A percentile compares a stretch with the other conserved stretches of the same genome.
phyloP scores from a whole-genome alignment of 1,284 basidiomycete genomes.

The Ceratobasidium sp. region DNA sequence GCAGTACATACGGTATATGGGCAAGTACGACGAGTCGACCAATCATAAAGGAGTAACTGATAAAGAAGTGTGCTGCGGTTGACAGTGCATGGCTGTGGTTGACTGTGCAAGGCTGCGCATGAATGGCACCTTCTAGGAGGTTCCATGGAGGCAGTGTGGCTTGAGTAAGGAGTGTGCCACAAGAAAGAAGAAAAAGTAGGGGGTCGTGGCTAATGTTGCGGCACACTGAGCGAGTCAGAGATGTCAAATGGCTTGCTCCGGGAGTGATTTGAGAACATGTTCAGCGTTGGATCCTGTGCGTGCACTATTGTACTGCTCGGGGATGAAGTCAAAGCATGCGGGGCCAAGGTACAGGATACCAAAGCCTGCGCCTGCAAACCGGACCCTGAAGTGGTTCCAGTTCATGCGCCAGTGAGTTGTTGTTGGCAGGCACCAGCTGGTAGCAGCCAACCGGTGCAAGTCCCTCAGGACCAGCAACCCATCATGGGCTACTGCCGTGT shows the following conservation, averaged over 20 bases:
- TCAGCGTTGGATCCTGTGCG: background rate
- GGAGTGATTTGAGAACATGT: background rate
- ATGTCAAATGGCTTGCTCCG: background rate
- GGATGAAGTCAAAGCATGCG: background rate
- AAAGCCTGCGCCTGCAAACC: background rate
- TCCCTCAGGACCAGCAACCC: background rate
- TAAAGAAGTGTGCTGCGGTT: no score
- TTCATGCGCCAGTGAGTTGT: background rate
- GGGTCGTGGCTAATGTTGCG: no score
- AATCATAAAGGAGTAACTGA: no score
- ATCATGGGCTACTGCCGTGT: conserved; percentile 15
- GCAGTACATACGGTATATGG: no score
- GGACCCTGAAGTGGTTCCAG: background rate
- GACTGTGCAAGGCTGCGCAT: no score
- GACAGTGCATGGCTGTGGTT: no score
- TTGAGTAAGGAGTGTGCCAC: no score
- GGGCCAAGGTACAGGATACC: background rate
- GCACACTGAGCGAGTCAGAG: background rate
- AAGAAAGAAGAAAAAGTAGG: no score
- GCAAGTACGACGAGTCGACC: no score
- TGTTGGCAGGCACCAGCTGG: no score
- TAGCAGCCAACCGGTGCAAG: conserved; percentile 6
- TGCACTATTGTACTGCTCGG: conserved; percentile 19
- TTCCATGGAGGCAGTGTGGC: no score
- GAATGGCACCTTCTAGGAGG: no score